A percentile compares a stretch with the other conserved stretches of the same genome.
Conservation (phyloP, 1,139 yeast species). For the Kodamaea alishanica region DNA sequence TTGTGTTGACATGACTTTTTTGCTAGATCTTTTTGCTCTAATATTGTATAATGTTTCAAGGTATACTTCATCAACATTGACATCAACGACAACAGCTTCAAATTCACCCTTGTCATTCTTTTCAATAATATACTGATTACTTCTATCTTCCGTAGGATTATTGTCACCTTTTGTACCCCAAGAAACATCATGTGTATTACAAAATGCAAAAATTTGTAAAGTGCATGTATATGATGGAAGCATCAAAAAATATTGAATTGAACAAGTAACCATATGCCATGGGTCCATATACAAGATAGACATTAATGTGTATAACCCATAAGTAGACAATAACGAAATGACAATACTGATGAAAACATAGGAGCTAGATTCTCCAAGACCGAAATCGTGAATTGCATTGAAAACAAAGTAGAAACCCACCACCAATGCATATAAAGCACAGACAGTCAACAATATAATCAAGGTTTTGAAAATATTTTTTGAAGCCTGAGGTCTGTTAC, state of each 20-base stretch:
- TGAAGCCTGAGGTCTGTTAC: slow-evolving; percentile 91
- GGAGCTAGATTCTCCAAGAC: slow-evolving; percentile 39
- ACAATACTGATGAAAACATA: slow-evolving; percentile 71
- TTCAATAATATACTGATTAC: slow-evolving; percentile 44
- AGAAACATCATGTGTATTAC: slow-evolving; percentile 93
- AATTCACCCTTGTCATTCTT: slow-evolving; percentile 59
- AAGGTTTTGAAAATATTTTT: slow-evolving; percentile 66
- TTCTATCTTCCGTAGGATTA: slow-evolving; percentile 53
- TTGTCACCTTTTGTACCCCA: slow-evolving; percentile 98
- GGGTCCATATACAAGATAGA: slow-evolving; percentile 85
- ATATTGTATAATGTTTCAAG: slow-evolving; percentile 72
- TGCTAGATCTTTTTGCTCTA: slow-evolving; percentile 64
- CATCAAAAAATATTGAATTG: slow-evolving; percentile 79
- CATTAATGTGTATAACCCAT: slow-evolving; percentile 79
- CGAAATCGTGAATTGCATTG: slow-evolving; percentile 44
- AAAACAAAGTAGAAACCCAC: slow-evolving; percentile 81
- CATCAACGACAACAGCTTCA: slow-evolving; percentile 86
- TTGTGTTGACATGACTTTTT: slow-evolving; percentile 48
- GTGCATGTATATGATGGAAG: slow-evolving; percentile 92
- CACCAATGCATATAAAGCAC: slow-evolving; percentile 76
- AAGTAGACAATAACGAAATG: slow-evolving; percentile 84
- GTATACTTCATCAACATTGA: slow-evolving; percentile 85
- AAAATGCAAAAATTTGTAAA: slow-evolving; percentile 87
- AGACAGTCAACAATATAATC: slow-evolving; percentile 67
- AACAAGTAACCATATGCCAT: slow-evolving; percentile 88